Evolutionary conservation across 2,329 filamentous ascomycete genomes (phyloP), one percentile per base, ranked within the genome.

Genomic region (Botrytis hyacinthi): DNA sequence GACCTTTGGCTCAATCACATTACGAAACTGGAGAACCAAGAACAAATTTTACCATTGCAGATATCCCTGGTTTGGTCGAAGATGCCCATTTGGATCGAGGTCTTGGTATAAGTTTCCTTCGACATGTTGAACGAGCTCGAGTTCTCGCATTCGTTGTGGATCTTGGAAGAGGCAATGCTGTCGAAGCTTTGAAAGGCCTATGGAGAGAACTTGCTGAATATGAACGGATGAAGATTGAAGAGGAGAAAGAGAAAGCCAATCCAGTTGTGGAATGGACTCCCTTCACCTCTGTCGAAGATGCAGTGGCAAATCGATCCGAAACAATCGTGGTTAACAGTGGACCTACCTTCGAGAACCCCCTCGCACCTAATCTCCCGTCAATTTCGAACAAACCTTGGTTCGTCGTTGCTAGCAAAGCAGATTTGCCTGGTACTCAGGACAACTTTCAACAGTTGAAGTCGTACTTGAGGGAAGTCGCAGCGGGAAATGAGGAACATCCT

Each of bases 371-470:
- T 57, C 59, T 77, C 6, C 76, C 76, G 5, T 78, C 77, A 62
- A 97, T 98, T 77, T 92, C 93, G n/a, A 89, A 89, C 48, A 99
- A 99, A 84, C 95, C 96, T 0, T 99, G 96, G 96, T 96, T 97
- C 79, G 95, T 98, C 8, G 90, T 98, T 61, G 95, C 93, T 1
- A 98, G 95, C 32, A 98, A 98, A 83, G 95, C 93, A 0, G 95
- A 98, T 81, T 81, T 97, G 72, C 89, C 91, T 5, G 88, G 87
- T 4, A 97, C 96, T 2, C 88, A 94, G 81, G 87, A 90, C 37
- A 97, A 96, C 80, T 99, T 93, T 81, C 83, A 82, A 51, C 83
- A 84, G 70, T 84, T 99, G 77, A 90, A 90, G 77, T 83, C 83
- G 14, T 97, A 98, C 82, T 83, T 99, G 6, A 85, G 87, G 7